Evolutionary conservation across 78 protist species (phyloP).

Genomic region (Dictyostelium brefeldianum): DNA sequence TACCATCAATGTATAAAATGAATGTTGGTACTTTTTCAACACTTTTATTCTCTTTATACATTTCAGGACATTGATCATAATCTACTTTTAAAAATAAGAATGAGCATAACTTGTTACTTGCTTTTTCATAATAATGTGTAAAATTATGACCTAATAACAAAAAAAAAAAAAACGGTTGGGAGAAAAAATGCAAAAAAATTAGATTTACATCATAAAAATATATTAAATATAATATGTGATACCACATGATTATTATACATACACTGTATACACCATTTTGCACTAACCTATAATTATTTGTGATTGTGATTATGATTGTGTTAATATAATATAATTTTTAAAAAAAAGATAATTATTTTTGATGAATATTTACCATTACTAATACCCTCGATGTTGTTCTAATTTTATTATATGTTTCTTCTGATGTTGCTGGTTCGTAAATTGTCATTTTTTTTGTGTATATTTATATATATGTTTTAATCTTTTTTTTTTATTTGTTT

Average conservation of each 20-base stretch:
- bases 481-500: not conserved
- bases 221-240: no score
- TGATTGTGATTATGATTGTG: no score
- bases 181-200: no score
- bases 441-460: constrained; percentile 10
- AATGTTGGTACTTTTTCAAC: constrained; percentile 11
- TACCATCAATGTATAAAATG: constrained; percentile 8
- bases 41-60: constrained; percentile 4
- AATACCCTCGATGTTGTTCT: constrained; percentile 2
- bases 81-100: constrained; percentile 19
- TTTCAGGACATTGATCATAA: constrained; percentile 1
- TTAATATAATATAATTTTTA: no score
- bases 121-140: constrained; percentile 11
- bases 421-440: constrained; percentile 13
- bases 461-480: not conserved
- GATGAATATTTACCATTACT: not conserved
- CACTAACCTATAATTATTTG: not conserved
- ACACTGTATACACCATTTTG: constrained; percentile 16
- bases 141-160: constrained; percentile 5
- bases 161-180: not conserved
- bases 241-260: not conserved
- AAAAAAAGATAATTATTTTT: no score
- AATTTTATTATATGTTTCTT: constrained; percentile 15
- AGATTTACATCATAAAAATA: no score
- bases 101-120: not conserved